Percentiles rank a stretch among this genome's conserved stretches.
Evolutionary conservation across 2,329 filamentous ascomycete genomes (phyloP).

Genomic region (Ophiosphaerella narmari): DNA sequence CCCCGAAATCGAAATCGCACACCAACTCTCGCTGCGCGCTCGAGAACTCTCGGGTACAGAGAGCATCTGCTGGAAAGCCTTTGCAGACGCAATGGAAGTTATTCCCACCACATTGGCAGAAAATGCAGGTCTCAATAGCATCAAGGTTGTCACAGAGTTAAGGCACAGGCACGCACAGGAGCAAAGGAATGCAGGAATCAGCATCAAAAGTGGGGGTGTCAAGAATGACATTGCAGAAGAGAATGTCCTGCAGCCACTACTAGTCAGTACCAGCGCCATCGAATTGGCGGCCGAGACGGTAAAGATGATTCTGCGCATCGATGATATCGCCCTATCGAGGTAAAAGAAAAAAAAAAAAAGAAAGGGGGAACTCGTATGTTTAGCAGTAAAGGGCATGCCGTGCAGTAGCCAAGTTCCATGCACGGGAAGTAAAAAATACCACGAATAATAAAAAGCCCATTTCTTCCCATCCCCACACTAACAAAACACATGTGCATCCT

Average conservation of each 20-base stretch:
- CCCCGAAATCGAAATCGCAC: conserved; percentile 94
- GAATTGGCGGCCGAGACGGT: conserved; percentile 97
- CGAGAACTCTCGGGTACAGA: conserved; percentile 88
- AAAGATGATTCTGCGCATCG: conserved; percentile 84
- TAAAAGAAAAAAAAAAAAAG: conserved; percentile 23
- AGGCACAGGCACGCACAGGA: conserved; percentile 93
- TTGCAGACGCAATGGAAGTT: conserved; percentile 96
- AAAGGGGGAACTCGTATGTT: not conserved
- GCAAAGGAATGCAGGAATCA: conserved; percentile 94
- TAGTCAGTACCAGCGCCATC: conserved; percentile 97
- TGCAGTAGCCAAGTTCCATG: conserved; percentile 2
- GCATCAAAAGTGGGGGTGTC: conserved; percentile 96
- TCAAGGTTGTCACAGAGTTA: conserved; percentile 97
- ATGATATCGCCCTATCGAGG: conserved; percentile 63
- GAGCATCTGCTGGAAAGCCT: conserved; percentile 98
- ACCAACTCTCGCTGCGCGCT: conserved; percentile 79
- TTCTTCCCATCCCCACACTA: not conserved
- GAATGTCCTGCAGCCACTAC: conserved; percentile 92
- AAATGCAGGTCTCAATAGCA: conserved; percentile 96
- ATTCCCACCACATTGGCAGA: conserved; percentile 96
- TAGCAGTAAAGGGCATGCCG: not conserved
- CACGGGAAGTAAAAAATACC: conserved; percentile 9
- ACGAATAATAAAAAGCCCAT: conserved; percentile 18
- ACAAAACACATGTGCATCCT: not conserved
- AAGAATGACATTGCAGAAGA: conserved; percentile 97